These are phyloP conservation scores for Isabelozyma rhagii DNA, from an alignment of 805 yeast species.

Conservation along the genomic window DNA sequence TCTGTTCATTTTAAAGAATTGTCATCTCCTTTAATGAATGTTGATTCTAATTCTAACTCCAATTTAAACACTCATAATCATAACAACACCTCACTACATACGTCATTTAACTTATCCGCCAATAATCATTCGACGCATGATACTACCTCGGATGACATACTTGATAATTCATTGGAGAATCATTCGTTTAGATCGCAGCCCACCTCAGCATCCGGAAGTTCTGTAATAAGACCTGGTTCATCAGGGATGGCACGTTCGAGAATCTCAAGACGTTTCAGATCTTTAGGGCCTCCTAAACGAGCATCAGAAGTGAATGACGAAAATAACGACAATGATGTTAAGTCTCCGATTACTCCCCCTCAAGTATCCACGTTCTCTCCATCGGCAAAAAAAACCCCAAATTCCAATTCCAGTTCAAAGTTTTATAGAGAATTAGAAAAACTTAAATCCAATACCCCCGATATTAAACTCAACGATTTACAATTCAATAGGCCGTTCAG, in stretches of 20 bases:
- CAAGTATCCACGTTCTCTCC: conserved; percentile 1
- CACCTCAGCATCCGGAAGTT: conserved; percentile 4
- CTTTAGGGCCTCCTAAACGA: conserved; percentile 52
- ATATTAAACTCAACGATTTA: neutral
- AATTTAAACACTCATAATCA: neutral
- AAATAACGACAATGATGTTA: neutral
- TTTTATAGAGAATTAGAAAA: conserved; percentile 14
- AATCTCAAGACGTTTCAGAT: conserved; percentile 33
- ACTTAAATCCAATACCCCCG: conserved; percentile 7
- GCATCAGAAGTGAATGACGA: conserved; percentile 16
- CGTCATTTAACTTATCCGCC: conserved; percentile 9
- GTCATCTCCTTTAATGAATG: conserved; percentile 2
- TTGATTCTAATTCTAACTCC: neutral
- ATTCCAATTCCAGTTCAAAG: conserved; percentile 7
- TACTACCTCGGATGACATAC: conserved; percentile 11
- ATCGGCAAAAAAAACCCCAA: neutral
- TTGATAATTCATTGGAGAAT: conserved; percentile 8
- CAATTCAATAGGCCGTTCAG: conserved; percentile 3
- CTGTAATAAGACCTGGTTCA: conserved; percentile 1
- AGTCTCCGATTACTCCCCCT: conserved; percentile 4
- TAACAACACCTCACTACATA: conserved; percentile 5
- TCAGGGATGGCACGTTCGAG: conserved; percentile 23
- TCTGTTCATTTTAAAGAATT: conserved; percentile 30
- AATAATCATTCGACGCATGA: conserved; percentile 7
- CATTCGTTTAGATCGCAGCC: conserved; percentile 5